These are phyloP conservation scores for Ceratonia siliqua DNA, from an alignment of 306 rosid species.

Conservation along the genomic window DNA sequence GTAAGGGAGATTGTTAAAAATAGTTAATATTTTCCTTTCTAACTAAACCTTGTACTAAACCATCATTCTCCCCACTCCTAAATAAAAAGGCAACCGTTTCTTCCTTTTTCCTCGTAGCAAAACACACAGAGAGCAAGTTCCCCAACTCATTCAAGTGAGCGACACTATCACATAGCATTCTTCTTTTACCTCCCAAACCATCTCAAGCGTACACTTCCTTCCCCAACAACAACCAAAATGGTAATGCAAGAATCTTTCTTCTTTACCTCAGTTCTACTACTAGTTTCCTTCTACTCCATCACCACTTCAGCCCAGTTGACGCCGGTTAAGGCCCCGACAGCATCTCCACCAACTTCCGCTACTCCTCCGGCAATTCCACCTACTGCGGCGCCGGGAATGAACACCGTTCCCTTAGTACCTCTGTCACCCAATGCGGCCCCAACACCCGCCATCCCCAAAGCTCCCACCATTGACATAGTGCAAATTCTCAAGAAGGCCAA, in stretches of 20 bases:
- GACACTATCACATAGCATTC: constrained; percentile 16
- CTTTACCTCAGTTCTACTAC: constrained; percentile 31
- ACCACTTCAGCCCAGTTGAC: constrained; percentile 39
- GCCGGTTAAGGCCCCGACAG: constrained; percentile 38
- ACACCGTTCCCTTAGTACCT: constrained; percentile 39
- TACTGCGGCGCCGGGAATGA: constrained; percentile 31
- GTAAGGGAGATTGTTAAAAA: constrained; percentile 1
- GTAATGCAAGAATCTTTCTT: constrained; percentile 39
- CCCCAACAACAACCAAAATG: constrained; percentile 20
- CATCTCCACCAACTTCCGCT: constrained; percentile 4
- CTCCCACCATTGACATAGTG: constrained; percentile 45
- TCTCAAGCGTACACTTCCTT: background rate
- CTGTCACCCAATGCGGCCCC: constrained; percentile 37
- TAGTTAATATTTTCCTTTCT: constrained; percentile 4
- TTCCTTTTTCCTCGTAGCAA: constrained; percentile 1
- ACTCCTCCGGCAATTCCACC: background rate
- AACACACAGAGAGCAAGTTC: background rate
- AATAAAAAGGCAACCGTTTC: constrained; percentile 37
- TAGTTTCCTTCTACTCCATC: constrained; percentile 23
- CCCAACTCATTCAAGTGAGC: constrained; percentile 11
- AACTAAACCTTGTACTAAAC: constrained; percentile 22
- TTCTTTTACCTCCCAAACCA: background rate
- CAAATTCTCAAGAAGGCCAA: constrained; percentile 58
- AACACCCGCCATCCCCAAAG: constrained; percentile 40
- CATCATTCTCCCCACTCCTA: background rate